A percentile compares a stretch with the other conserved stretches of the same genome.
Evolutionary conservation across 352 stramenopile species (phyloP).

Genomic region (Globisporangium rhizosaccharum): DNA sequence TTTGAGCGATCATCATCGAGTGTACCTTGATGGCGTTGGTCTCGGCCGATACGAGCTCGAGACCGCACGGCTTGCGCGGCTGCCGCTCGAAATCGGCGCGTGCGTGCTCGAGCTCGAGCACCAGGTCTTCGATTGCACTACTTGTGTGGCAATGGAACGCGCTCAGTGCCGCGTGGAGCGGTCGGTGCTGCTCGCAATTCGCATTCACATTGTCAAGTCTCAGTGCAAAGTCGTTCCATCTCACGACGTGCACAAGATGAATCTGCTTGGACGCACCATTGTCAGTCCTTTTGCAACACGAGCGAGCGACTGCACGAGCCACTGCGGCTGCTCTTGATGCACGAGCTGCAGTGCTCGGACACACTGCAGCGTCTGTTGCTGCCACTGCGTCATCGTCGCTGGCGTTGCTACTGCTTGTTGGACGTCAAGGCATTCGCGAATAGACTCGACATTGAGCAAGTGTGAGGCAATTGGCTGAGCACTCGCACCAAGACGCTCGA

Average conservation of each 20-base stretch:
- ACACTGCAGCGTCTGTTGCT: not conserved
- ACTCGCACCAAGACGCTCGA: not conserved
- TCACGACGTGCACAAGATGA: not conserved
- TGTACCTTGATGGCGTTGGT: conserved; percentile 28
- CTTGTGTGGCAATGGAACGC: conserved; percentile 5
- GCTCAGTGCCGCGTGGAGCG: conserved; percentile 7
- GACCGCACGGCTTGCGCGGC: conserved; percentile 15
- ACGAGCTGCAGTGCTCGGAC: not conserved
- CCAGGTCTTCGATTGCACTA: conserved; percentile 7
- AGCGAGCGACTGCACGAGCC: not conserved
- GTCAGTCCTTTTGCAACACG: not conserved
- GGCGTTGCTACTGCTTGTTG: not conserved
- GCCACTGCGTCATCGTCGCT: not conserved
- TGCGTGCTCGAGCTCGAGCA: conserved; percentile 11
- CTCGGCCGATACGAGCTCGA: conserved; percentile 15
- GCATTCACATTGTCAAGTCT: not conserved
- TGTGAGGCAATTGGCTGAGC: too few relatives aligned
- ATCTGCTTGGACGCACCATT: not conserved
- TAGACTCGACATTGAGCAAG: not conserved
- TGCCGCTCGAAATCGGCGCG: conserved; percentile 11
- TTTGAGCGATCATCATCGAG: not conserved
- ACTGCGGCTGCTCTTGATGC: not conserved
- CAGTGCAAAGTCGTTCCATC: not conserved
- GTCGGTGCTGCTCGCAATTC: not conserved
- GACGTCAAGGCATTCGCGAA: not conserved